Base-by-base conservation (phyloP, 176 grass and related monocot genomes). In the Ensete glaucum region DNA sequence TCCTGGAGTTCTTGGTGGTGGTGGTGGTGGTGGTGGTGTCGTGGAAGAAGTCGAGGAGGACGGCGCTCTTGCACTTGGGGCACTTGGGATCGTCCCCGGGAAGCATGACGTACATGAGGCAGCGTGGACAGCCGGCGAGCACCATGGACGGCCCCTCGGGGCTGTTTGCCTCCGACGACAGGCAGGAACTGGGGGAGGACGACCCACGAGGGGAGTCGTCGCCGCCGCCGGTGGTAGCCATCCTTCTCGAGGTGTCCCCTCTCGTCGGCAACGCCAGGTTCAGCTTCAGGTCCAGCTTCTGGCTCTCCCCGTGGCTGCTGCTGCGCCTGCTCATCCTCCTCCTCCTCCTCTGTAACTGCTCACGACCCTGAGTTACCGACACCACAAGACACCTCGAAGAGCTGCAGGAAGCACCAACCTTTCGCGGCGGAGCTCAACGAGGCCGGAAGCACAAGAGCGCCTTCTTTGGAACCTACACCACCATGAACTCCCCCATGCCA, bases 31-130 rank as follows among this genome's bases (percentile, higher is more conserved):
- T 50, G 68, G 34, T 54, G 63, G 21, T 56, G 68, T 53, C 68
- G 13, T 54, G 52, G 9, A 85, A 77, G 71, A 85, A 74, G 77
- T 85, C 77, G 8, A 85, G 78, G 52, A 85, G 77, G 68, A 85
- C 77, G 20, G 77, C 71, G 63, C 82, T 79, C 20, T 76, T 85
- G 76, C 82, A 85, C 53, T 80, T 85, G n/a, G 82, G 82, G 77
- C 82, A 85, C 26, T 72, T 79, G 19, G 82, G 62, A 8, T 85
- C 82, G 15, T 80, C 82, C 67, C 62, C 77, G 8, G 77, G 67
- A 17, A 85, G 66, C 82, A 85, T 74, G 59, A 85, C 82, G 50
- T 85, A 85, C 82, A 85, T 85, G 29, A 85, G 79, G 64, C 82
- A 85, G 49, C 82, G 50, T 5, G 82, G 82, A 53, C 82, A 85